phyloP scores from a whole-genome alignment of 768 basidiomycete species.

The Lactarius sanguifluus region DNA sequence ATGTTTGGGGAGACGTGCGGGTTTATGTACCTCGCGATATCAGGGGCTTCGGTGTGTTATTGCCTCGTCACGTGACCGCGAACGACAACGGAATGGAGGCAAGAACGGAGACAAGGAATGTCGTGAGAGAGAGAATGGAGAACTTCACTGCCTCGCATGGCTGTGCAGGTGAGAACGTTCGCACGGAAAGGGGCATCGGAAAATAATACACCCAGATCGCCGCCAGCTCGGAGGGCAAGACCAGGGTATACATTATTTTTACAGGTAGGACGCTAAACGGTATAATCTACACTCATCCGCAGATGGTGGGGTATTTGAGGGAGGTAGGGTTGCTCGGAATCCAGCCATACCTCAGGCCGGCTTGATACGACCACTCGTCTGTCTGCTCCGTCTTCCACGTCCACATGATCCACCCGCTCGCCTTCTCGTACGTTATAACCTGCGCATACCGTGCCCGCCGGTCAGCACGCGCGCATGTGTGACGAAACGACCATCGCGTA shows the following conservation, averaged over 20 bases:
- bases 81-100: neutral
- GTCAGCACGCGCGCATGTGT: neutral
- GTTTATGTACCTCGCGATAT: slow-evolving; percentile 19
- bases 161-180: neutral
- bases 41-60: slow-evolving; percentile 4
- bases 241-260: neutral
- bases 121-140: neutral
- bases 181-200: neutral
- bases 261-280: too few relatives aligned
- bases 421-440: slow-evolving; percentile 61
- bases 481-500: too few relatives aligned
- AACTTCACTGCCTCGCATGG: neutral
- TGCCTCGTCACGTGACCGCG: slow-evolving; percentile 14
- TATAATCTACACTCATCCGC: slow-evolving; percentile 36
- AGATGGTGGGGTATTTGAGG: slow-evolving; percentile 61
- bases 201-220: neutral
- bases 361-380: slow-evolving; percentile 89
- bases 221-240: neutral
- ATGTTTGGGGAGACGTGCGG: neutral
- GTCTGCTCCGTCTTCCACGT: slow-evolving; percentile 81
- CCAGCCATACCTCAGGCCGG: slow-evolving; percentile 78
- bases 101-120: neutral
- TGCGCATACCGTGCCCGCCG: slow-evolving; percentile 13
- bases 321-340: slow-evolving; percentile 65
- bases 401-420: slow-evolving; percentile 77